Base-by-base conservation (phyloP, 306 rosid genomes). In the Spatholobus suberectus region DNA sequence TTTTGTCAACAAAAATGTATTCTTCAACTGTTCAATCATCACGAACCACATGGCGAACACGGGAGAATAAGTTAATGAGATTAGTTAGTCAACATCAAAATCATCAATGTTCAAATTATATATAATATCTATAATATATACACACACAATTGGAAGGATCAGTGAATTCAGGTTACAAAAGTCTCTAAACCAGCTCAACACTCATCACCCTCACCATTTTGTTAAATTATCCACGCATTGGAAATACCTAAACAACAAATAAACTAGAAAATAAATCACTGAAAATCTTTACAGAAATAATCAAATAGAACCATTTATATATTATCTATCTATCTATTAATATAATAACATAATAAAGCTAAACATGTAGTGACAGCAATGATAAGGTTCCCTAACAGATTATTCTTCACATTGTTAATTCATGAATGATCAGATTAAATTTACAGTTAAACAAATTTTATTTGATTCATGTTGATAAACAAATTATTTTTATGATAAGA, bases 181-280 rank as follows among this genome's bases (percentile, higher is more conserved):
- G 82, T 77, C n/a, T 49, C 38, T 4, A 49, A 77, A 62, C 52
- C 83, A 83, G 86, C 86, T 70, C 78, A 69, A 67, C 15, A 41
- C 32, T 26, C 23, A 10, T 32, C 61, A 4, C 40, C 23, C 67
- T 62, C 21, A 29, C n/a, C 41, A 73, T 81, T 81, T 73, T 81
- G 46, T 62, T 73, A 46, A 81, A 62, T 59, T 59, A 81, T 81
- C 26, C 46, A 34, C 13, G 8, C 27, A 23, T 32, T 77, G 27
- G 14, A 37, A 70, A 58, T 49, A 70, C 37, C 66, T 61, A 72
- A 61, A 72, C 46, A 37, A 5, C 6, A 55, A 74, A 52, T 52
- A 29, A 55, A 13, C 18, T 77, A 62, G 23, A 20, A 20, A 27
- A 27, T 17, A 10, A 61, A 59, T 59, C 23, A 62, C 1, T 27